Evolutionary conservation across 768 basidiomycete genomes (phyloP), one percentile per base, ranked within the genome.

Genomic region (Termitomyces sp.): DNA sequence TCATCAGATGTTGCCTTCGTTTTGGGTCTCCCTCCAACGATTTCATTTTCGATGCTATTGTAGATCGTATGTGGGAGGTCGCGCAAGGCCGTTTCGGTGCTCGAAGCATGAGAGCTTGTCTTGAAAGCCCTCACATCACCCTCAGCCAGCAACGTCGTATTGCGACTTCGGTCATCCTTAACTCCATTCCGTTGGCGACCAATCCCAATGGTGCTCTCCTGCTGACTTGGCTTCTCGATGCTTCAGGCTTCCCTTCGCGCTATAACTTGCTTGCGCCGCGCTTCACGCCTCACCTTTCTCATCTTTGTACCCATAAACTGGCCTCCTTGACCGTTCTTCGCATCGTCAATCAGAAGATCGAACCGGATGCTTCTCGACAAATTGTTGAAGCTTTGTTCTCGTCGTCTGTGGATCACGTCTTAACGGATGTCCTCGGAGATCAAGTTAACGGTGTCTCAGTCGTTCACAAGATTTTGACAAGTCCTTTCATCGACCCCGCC

Each of bases 61-160:
- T 91, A 45, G 96, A 98, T 70, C 91, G 97, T 40, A 89, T 97
- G 75, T 98, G 97, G 94, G 97, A 98, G 74, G 81, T 99, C 52
- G 96, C 94, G 0, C 96, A 98, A 74, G 96, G 96, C 23, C 86
- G 97, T 34, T 99, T 97, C 65, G 97, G 97, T 53, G 97, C 97
- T 45, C 88, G 97, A 48, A 95, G 94, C 67, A 96, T 98, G 89
- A 83, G 96, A 61, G 95, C 97, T 11, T 97, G 95, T 69, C 79
- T 98, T 19, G 97, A 98, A 71, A 94, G 86, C 69, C 85, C 89
- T 34, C 84, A 89, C 65, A 89, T 96, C 43, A 92, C 82, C 23
- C 61, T 89, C 56, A 92, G 86, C 67, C 95, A 98, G 68, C 91
- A 94, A 73, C 94, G 96, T 68, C 92, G 95, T 34, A 88, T 98